Conservation (phyloP, 768 basidiomycete species). For the Xerocomus brunneocitrinus region DNA sequence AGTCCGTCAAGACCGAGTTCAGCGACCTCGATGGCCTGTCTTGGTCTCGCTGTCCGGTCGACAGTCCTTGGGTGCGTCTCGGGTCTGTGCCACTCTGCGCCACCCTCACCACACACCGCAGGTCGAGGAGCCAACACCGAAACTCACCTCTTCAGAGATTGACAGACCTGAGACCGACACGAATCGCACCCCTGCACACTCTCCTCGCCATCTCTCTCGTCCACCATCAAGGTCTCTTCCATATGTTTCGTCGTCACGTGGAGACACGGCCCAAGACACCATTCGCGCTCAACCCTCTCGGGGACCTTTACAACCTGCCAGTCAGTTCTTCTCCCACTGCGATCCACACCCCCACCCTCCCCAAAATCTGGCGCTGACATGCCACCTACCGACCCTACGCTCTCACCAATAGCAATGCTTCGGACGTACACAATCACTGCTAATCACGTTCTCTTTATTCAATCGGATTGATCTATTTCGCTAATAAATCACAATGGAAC, state of each 20-base stretch:
- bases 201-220: neutral
- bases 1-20: slow-evolving; percentile 56
- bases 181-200: slow-evolving; percentile 4
- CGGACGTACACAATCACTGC: neutral
- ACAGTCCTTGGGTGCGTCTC: slow-evolving; percentile 23
- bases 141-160: slow-evolving; percentile 17
- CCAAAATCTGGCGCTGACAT: slow-evolving; percentile 10
- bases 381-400: slow-evolving; percentile 13
- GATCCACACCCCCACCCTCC: slow-evolving; percentile 13
- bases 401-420: neutral
- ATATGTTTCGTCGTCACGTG: slow-evolving; percentile 34
- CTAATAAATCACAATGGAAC: slow-evolving; percentile 13
- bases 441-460: slow-evolving; percentile 17
- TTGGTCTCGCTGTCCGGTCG: slow-evolving; percentile 41
- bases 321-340: slow-evolving; percentile 21
- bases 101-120: slow-evolving; percentile 1
- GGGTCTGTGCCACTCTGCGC: neutral
- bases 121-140: slow-evolving; percentile 31
- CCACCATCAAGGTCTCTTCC: slow-evolving; percentile 1
- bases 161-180: slow-evolving; percentile 12
- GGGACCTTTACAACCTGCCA: slow-evolving; percentile 24
- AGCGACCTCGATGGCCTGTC: slow-evolving; percentile 56
- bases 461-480: slow-evolving; percentile 11
- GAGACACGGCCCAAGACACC: slow-evolving; percentile 39
- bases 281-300: slow-evolving; percentile 31